Conservation (phyloP, 2,329 filamentous ascomycete genomes). For the Plenodomus biglobosus region DNA sequence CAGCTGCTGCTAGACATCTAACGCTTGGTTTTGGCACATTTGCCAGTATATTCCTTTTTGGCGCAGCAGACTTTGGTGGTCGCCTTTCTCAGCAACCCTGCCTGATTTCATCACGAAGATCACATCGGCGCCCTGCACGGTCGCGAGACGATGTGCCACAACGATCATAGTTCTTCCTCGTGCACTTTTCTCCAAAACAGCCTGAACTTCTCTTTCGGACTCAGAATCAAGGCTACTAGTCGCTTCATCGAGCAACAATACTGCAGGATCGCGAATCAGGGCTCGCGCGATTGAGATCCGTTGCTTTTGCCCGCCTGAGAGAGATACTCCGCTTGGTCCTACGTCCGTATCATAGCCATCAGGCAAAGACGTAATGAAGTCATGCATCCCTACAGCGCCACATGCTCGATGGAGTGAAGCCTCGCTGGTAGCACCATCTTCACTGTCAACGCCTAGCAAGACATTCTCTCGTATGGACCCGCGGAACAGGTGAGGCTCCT, state of each 20-base stretch:
- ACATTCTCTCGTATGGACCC: conserved; percentile 54
- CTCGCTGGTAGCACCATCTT: conserved; percentile 45
- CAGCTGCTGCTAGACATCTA: not conserved
- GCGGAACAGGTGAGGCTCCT: conserved; percentile 51
- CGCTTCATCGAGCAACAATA: conserved; percentile 90
- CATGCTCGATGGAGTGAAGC: conserved; percentile 58
- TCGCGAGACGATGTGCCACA: conserved; percentile 90
- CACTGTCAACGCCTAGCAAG: conserved; percentile 45
- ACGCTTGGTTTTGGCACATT: conserved; percentile 18
- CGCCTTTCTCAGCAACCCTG: conserved; percentile 66
- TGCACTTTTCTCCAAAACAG: conserved; percentile 80
- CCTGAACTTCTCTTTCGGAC: conserved; percentile 90
- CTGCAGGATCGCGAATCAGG: conserved; percentile 84
- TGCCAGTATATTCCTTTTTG: conserved; percentile 18
- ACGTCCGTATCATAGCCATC: conserved; percentile 91
- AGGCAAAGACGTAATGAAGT: conserved; percentile 79
- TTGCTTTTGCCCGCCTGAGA: conserved; percentile 94
- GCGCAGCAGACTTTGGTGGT: conserved; percentile 12
- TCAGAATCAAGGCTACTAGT: conserved; percentile 92
- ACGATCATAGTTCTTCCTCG: conserved; percentile 83
- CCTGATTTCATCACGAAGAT: conserved; percentile 75
- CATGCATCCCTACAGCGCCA: conserved; percentile 75
- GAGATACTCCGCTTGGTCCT: conserved; percentile 84
- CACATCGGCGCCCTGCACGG: conserved; percentile 55
- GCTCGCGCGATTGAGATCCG: conserved; percentile 91